Evolutionary conservation across 2,329 filamentous ascomycete genomes (phyloP), one percentile per base, ranked within the genome.

Genomic region (Ceratocystis cubensis): DNA sequence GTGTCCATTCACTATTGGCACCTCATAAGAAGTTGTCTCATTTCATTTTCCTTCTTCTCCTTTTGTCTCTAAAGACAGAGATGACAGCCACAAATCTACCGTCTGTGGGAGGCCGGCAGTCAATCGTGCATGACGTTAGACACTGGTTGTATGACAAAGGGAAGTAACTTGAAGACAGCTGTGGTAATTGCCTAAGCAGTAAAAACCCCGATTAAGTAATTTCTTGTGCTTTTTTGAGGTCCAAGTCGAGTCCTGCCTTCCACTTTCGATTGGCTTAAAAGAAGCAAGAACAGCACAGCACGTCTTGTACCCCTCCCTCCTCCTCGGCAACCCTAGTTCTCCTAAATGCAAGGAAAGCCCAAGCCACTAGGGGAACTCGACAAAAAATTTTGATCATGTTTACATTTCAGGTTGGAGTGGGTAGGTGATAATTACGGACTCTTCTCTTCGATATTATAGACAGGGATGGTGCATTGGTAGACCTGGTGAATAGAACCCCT

Each of bases 371-470:
- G 63, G 63, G 46, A 17, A 37, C 1, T 37, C 8, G 33, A 13
- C 6, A 28, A 5, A 5, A 10, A 20, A 15, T 17, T 53, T 20
- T 15, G 22, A 37, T 28, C 63, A 64, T 20, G 63, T 64, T 64
- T 64, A 53, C 63, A 64, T 41, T 64, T 64, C 63, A 53, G 63
- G 63, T 56, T 22, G 62, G 48, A 37, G 46, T 64, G 8, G 37
- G 22, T 20, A 33, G 46, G 48, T 25, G 7, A 53, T 8, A 53
- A 13, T 53, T 53, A 53, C 8, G 25, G 10, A 3, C 33, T 37
- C 33, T 13, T 37, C 8, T 37, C 8, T 5, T 15, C 10, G 15
- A 25, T 15, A 20, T 53, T 53, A 25, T 25, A 53, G 48, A 25
- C 48, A 53, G 13, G 48, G 48, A 25, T 53, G 2, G 3, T 10